Base-by-base conservation (phyloP, 2,329 filamentous ascomycete genomes). In the Verticillium nubilum region DNA sequence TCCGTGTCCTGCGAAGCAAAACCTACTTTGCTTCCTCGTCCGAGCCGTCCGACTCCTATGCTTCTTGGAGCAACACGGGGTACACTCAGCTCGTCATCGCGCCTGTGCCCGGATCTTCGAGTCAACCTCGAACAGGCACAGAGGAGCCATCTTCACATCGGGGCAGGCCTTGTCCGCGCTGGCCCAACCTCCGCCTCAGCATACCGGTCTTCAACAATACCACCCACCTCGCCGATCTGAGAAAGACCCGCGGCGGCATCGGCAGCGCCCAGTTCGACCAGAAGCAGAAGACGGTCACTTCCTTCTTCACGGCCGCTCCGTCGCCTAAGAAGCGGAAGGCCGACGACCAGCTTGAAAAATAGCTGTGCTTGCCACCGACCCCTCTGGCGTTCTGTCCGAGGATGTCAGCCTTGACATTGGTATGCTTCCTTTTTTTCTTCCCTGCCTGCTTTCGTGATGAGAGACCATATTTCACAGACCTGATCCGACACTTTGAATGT, bases 181-280 rank as follows among this genome's bases (percentile, higher is more conserved):
- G 77, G 76, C 74, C 70, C 15, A 77, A 80, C 19, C 71, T 77
- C 7, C 65, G 63, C 27, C 62, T 82, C 58, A 68, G 63, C 27
- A 79, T 96, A 28, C 72, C 83, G 53, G 77, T 77, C 5, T 80
- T 92, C 63, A 94, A 97, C 69, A 84, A 83, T 62, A 81, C 84
- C 61, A 81, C 85, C 4, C 93, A 97, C 73, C 81, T 97, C 2
- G 74, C 78, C 52, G 86, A 87, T 28, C 76, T 97, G 60, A 93
- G 88, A 71, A 89, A 91, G 72, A 94, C 91, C 9, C 80, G 88
- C 26, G 91, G 91, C 29, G 92, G 92, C 3, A 89, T 97, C 59
- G 92, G 92, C 58, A 95, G 89, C 66, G 82, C 89, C 42, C 81
- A 82, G 59, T 87, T 91, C 69, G 92, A 97, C 70, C 80, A 84